A percentile compares a stretch with the other conserved stretches of the same genome.
These are phyloP conservation scores for Saksenaea oblongispora DNA, from an alignment of 371 early-diverging fungal species.

Conservation along the genomic window DNA sequence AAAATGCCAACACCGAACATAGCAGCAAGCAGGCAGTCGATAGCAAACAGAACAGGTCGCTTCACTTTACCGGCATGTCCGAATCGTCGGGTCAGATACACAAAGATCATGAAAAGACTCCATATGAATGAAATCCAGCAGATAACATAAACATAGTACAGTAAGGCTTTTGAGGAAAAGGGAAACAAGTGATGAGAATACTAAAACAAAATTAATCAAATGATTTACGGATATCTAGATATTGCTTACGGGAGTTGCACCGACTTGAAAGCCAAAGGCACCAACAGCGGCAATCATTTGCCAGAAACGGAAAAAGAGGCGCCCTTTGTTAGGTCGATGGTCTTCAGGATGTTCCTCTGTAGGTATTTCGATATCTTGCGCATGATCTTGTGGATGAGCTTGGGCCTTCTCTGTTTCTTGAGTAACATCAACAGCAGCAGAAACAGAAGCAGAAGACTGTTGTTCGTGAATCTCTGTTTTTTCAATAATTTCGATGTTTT, in stretches of 20 bases:
- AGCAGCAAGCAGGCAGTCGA: constrained; percentile 29
- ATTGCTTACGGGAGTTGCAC: constrained; percentile 36
- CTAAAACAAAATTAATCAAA: constrained; percentile 3
- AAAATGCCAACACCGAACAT: constrained; percentile 33
- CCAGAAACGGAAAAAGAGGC: constrained; percentile 27
- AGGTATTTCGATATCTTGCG: too few relatives aligned
- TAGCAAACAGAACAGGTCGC: constrained; percentile 16
- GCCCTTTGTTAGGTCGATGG: constrained; percentile 12
- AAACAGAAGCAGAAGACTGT: constrained; percentile 1
- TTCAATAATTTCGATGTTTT: not conserved
- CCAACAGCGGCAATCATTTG: constrained; percentile 34
- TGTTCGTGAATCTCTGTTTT: not conserved
- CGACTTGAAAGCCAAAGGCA: constrained; percentile 43
- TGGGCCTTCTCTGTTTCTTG: constrained; percentile 14
- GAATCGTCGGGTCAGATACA: constrained; percentile 31
- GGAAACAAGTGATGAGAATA: constrained; percentile 20
- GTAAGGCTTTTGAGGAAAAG: constrained; percentile 14
- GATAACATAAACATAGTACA: constrained; percentile 28
- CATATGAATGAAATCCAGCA: constrained; percentile 28
- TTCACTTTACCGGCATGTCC: constrained; percentile 31
- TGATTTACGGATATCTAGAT: not conserved
- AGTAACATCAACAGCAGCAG: constrained; percentile 4
- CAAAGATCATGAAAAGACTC: constrained; percentile 28
- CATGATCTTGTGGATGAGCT: not conserved
- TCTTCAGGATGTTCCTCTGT: not conserved